Conservation (phyloP, 2,329 filamentous ascomycete species). For the Ophiocordyceps sinensis region DNA sequence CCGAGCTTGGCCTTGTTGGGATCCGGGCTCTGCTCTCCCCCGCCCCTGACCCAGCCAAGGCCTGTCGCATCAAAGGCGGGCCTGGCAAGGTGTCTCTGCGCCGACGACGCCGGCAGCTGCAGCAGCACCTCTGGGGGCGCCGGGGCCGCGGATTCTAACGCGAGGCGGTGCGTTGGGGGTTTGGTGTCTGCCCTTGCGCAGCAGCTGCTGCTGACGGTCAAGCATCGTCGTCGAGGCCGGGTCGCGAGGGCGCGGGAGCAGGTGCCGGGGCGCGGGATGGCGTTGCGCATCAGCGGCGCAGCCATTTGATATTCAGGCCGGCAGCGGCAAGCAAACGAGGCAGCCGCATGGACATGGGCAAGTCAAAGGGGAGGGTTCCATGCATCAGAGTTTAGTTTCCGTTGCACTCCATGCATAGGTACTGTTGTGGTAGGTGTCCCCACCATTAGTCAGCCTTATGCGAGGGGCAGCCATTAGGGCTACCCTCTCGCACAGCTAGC, state of each 20-base stretch:
- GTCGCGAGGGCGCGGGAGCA: slow-evolving; percentile 13
- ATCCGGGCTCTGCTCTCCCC: slow-evolving; percentile 26
- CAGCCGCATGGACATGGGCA: slow-evolving; percentile 2
- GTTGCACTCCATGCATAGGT: too few relatives aligned
- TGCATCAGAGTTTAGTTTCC: too few relatives aligned
- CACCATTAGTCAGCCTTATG: too few relatives aligned
- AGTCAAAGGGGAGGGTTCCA: too few relatives aligned
- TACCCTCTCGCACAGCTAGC: too few relatives aligned
- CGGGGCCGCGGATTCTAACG: not conserved
- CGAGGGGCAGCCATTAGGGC: too few relatives aligned
- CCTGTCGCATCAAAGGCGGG: slow-evolving; percentile 18
- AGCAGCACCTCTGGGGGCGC: not conserved
- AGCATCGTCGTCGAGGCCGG: not conserved
- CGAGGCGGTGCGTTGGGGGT: slow-evolving; percentile 5
- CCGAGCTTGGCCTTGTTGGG: slow-evolving; percentile 49
- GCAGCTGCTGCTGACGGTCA: not conserved
- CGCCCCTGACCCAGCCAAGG: slow-evolving; percentile 12
- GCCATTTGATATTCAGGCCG: slow-evolving; percentile 16
- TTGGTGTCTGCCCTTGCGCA: slow-evolving; percentile 17
- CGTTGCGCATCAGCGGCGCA: slow-evolving; percentile 14
- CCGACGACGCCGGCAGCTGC: not conserved
- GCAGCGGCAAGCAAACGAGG: slow-evolving; percentile 3
- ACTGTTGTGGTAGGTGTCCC: too few relatives aligned
- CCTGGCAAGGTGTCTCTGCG: slow-evolving; percentile 2
- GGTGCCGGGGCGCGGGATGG: slow-evolving; percentile 9